Conservation (phyloP, 352 stramenopile species). For the Globisporangium okanoganense region DNA sequence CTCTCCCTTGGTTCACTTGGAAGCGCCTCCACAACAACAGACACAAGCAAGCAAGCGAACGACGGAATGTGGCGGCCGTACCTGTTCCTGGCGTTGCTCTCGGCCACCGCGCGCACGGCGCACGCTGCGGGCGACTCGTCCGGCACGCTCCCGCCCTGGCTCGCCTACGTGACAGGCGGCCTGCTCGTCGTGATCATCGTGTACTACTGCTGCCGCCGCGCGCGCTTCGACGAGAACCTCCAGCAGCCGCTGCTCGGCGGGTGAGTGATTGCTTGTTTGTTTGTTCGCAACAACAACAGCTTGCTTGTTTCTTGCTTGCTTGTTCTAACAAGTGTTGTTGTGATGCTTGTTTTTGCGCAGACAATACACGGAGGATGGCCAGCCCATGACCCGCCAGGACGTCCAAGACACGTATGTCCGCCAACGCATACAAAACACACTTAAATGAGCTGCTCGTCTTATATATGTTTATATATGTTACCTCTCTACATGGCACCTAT, state of each 20-base stretch:
- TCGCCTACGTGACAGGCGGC: constrained; percentile 81
- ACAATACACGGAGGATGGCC: constrained; percentile 85
- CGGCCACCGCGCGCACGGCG: constrained; percentile 22
- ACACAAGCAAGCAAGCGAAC: not conserved
- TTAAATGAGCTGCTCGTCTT: not conserved
- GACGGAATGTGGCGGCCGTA: constrained; percentile 17
- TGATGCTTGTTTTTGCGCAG: constrained; percentile 9
- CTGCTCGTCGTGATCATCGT: constrained; percentile 85
- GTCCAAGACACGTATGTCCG: constrained; percentile 61
- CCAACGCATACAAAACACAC: too few species aligned
- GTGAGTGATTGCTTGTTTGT: constrained; percentile 7
- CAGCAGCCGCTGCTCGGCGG: constrained; percentile 80
- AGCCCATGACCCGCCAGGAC: constrained; percentile 84
- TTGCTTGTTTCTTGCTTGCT: too few species aligned
- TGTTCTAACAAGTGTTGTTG: not conserved
- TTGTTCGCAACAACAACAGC: not conserved
- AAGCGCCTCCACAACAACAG: too few species aligned
- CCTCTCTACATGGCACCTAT: not conserved
- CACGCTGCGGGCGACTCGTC: constrained; percentile 23
- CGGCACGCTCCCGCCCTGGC: constrained; percentile 66
- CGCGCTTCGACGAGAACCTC: constrained; percentile 84
- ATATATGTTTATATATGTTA: not conserved
- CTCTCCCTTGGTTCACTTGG: too few species aligned
- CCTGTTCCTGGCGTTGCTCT: constrained; percentile 33
- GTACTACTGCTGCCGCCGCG: constrained; percentile 86